Evolutionary conservation across 345 rosid species (phyloP).

Genomic region (Salix dunnii): DNA sequence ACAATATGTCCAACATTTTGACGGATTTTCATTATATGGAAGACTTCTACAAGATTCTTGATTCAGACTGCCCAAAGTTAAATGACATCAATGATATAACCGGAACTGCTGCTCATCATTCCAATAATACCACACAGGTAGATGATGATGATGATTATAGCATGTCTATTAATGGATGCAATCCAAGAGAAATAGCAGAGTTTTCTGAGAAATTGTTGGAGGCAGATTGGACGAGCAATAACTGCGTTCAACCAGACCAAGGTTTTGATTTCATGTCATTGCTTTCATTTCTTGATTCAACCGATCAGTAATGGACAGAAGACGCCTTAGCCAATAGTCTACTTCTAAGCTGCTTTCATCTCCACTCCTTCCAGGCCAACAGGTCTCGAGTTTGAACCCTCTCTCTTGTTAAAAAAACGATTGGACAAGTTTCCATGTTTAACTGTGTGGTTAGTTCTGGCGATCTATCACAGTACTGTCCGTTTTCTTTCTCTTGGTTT

Average conservation of each 20-base stretch:
- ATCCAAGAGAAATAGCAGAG: background rate
- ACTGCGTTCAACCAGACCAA: background rate
- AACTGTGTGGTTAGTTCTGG: background rate
- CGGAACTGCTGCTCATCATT: background rate
- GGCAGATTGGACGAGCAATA: background rate
- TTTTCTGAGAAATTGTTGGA: background rate
- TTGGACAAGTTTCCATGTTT: background rate
- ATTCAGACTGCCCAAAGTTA: conserved; percentile 8
- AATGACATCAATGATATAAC: background rate
- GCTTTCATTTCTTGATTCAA: conserved; percentile 22
- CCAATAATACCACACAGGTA: background rate
- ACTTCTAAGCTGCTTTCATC: background rate
- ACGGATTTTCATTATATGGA: conserved; percentile 27
- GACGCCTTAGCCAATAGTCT: background rate
- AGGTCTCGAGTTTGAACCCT: background rate
- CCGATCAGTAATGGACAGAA: conserved; percentile 18
- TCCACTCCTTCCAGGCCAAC: background rate
- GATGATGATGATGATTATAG: background rate
- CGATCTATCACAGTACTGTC: background rate
- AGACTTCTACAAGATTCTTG: conserved; percentile 31
- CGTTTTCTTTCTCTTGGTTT: background rate
- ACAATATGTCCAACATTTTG: conserved; percentile 7
- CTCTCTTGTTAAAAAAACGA: too few species aligned
- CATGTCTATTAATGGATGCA: background rate
- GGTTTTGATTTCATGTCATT: conserved; percentile 15